Evolutionary conservation across 176 grass and related monocot species (phyloP).

Genomic region (Bothriochloa decipiens): DNA sequence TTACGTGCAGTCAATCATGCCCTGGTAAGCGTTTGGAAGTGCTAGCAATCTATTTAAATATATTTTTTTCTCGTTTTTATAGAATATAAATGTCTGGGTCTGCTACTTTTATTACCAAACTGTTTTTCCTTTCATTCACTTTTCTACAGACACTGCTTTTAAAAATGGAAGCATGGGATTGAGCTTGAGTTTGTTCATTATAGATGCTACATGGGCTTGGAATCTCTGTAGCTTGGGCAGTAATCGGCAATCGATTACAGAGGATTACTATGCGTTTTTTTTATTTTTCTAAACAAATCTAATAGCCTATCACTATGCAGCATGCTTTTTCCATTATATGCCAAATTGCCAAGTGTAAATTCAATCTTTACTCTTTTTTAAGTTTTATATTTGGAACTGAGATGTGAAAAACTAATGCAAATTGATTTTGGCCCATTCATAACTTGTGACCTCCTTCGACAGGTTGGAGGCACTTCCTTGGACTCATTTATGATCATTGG

Average conservation of each 20-base stretch:
- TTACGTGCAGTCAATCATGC: constrained; percentile 83
- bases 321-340: background rate
- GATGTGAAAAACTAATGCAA: constrained; percentile 11
- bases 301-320: too few relatives aligned
- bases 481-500: constrained; percentile 80
- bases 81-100: constrained; percentile 27
- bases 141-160: background rate
- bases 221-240: constrained; percentile 9
- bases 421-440: constrained; percentile 5
- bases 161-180: constrained; percentile 13
- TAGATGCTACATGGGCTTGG: constrained; percentile 24
- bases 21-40: constrained; percentile 61
- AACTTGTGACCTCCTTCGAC: constrained; percentile 35
- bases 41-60: constrained; percentile 16
- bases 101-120: constrained; percentile 11
- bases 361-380: background rate
- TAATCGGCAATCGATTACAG: constrained; percentile 8
- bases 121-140: background rate
- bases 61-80: background rate
- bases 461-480: constrained; percentile 68
- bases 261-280: too few relatives aligned
- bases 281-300: too few relatives aligned
- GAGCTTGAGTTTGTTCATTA: too few relatives aligned
- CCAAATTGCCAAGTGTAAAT: too few relatives aligned
- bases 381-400: background rate